phyloP scores from a whole-genome alignment of 805 yeast species.

The Wickerhamomyces xylosicus region DNA sequence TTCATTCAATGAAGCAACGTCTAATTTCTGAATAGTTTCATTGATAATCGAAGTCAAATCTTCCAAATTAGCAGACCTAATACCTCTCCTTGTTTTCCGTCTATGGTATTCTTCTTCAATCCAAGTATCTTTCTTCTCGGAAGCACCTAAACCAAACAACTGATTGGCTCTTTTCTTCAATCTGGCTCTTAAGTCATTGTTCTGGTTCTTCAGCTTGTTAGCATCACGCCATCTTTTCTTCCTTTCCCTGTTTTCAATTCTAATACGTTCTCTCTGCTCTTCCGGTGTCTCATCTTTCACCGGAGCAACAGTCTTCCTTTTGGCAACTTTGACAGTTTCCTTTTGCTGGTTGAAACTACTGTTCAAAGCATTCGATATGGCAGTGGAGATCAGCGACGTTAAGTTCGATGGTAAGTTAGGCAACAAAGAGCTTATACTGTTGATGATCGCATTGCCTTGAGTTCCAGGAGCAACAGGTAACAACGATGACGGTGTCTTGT shows the following conservation, averaged over 20 bases:
- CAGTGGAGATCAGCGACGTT: constrained; percentile 14
- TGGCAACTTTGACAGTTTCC: constrained; percentile 4
- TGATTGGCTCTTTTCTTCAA: constrained; percentile 61
- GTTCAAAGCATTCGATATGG: constrained; percentile 16
- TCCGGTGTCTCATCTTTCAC: constrained; percentile 18
- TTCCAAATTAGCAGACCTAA: constrained; percentile 27
- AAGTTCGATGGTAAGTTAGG: constrained; percentile 17
- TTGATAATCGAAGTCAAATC: constrained; percentile 18
- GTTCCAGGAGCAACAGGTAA: constrained; percentile 10
- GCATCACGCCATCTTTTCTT: constrained; percentile 80
- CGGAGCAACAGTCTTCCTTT: constrained; percentile 7
- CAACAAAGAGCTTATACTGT: constrained; percentile 13
- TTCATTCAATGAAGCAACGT: constrained; percentile 35
- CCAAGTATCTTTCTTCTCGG: constrained; percentile 57
- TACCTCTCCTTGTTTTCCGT: constrained; percentile 50
- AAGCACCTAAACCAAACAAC: constrained; percentile 52
- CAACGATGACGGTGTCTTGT: too few species aligned
- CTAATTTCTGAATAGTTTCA: constrained; percentile 26
- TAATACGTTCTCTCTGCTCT: constrained; percentile 40
- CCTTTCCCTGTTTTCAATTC: constrained; percentile 63
- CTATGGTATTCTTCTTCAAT: constrained; percentile 59
- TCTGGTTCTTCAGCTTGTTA: constrained; percentile 73
- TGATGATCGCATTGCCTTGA: constrained; percentile 12
- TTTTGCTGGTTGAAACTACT: constrained; percentile 1
- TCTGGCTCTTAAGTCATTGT: constrained; percentile 75